Percentiles rank a stretch among this genome's conserved stretches.
These are phyloP conservation scores for Mortierella sp. DNA, from an alignment of 371 early-diverging fungal genomes.

Conservation along the genomic window DNA sequence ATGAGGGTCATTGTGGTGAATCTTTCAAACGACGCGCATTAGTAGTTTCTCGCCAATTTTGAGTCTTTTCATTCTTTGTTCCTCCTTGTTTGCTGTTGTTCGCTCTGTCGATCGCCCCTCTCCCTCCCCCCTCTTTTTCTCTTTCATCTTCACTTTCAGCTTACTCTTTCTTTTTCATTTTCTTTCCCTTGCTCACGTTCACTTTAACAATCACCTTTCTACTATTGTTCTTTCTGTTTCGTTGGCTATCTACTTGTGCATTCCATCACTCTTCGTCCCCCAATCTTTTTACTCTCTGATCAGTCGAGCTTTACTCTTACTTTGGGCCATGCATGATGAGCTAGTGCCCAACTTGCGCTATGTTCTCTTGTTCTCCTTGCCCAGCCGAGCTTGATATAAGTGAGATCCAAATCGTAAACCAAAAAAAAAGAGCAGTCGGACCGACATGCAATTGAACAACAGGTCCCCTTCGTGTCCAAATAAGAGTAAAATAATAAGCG, in stretches of 20 bases:
- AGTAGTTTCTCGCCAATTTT: neutral
- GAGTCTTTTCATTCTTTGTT: too few species aligned
- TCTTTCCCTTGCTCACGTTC: too few species aligned
- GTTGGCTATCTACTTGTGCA: neutral
- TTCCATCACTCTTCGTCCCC: neutral
- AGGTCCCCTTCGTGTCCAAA: neutral
- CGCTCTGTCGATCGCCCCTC: neutral
- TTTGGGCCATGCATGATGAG: neutral
- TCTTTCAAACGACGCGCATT: too few species aligned
- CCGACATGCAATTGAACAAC: neutral
- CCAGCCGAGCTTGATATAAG: slow-evolving; percentile 7
- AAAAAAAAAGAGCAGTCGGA: neutral
- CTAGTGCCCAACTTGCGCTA: neutral
- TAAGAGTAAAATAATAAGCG: neutral
- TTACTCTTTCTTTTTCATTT: neutral
- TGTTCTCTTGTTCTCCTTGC: neutral
- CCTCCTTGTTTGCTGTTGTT: neutral
- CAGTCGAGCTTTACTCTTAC: neutral
- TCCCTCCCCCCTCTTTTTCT: neutral
- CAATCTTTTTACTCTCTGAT: neutral
- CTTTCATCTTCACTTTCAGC: neutral
- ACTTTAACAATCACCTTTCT: neutral
- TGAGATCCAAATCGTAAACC: too few species aligned
- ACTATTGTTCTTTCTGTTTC: neutral
- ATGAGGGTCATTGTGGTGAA: too few species aligned